phyloP scores from a whole-genome alignment of 495 filamentous ascomycete species.

The Neurospora intermedia region DNA sequence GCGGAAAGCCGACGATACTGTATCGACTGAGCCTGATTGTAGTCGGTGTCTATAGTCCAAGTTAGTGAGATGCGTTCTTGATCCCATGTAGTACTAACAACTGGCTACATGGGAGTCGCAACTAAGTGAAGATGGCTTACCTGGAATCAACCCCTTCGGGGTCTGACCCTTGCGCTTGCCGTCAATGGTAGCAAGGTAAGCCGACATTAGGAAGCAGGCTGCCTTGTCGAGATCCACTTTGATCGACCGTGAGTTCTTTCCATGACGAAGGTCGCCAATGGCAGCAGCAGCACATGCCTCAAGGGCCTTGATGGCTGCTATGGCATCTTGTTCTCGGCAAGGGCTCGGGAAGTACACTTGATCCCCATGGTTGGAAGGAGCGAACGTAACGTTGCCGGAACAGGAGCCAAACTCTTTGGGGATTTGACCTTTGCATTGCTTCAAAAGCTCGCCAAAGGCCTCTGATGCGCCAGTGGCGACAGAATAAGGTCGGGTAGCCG shows the following conservation, averaged over 20 bases:
- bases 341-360: slow-evolving; percentile 47
- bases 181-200: slow-evolving; percentile 60
- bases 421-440: slow-evolving; percentile 14
- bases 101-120: background rate
- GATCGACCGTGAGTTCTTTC: slow-evolving; percentile 29
- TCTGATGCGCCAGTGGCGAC: slow-evolving; percentile 17
- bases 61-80: background rate
- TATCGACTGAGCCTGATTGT: slow-evolving; percentile 58
- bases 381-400: slow-evolving; percentile 19
- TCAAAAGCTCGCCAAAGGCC: slow-evolving; percentile 18
- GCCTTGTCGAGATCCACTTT: slow-evolving; percentile 53
- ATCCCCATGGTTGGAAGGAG: slow-evolving; percentile 21
- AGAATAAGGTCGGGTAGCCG: slow-evolving; percentile 7
- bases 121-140: slow-evolving; percentile 32
- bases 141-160: slow-evolving; percentile 50
- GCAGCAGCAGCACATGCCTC: slow-evolving; percentile 58
- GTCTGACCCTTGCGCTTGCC: slow-evolving; percentile 53
- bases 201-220: slow-evolving; percentile 57
- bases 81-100: background rate
- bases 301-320: slow-evolving; percentile 56
- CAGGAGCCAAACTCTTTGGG: slow-evolving; percentile 22
- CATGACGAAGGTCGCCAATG: slow-evolving; percentile 49
- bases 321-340: slow-evolving; percentile 59
- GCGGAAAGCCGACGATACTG: slow-evolving; percentile 65
- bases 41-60: slow-evolving; percentile 49